Conservation (phyloP, 495 filamentous ascomycete species). For the Lentithecium fluviatile region DNA sequence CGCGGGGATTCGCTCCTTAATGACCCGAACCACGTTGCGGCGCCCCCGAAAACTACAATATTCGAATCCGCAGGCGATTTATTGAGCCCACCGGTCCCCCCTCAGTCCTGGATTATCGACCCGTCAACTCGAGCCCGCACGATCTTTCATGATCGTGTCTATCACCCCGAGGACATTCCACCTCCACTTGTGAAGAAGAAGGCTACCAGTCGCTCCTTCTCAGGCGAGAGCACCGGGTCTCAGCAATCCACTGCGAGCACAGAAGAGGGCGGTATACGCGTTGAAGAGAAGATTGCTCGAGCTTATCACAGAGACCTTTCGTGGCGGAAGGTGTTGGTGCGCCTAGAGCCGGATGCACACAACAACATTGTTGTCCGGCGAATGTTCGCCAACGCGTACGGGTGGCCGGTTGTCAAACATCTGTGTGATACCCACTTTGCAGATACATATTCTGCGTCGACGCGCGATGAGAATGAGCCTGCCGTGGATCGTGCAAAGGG, state of each 20-base stretch:
- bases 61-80: slow-evolving; percentile 93
- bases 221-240: slow-evolving; percentile 41
- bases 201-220: slow-evolving; percentile 46
- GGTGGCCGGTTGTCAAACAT: slow-evolving; percentile 95
- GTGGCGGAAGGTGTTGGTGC: slow-evolving; percentile 95
- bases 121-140: slow-evolving; percentile 81
- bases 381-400: slow-evolving; percentile 95
- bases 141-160: slow-evolving; percentile 96
- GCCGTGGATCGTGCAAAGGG: slow-evolving; percentile 53
- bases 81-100: slow-evolving; percentile 83
- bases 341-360: slow-evolving; percentile 94
- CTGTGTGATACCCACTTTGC: slow-evolving; percentile 90
- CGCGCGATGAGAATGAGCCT: slow-evolving; percentile 57
- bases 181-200: slow-evolving; percentile 63
- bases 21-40: slow-evolving; percentile 48
- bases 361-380: slow-evolving; percentile 97
- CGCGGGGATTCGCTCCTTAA: slow-evolving; percentile 51
- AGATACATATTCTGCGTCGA: slow-evolving; percentile 58
- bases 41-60: slow-evolving; percentile 88
- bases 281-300: slow-evolving; percentile 95
- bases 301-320: slow-evolving; percentile 87
- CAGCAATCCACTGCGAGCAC: slow-evolving; percentile 23
- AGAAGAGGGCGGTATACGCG: slow-evolving; percentile 63
- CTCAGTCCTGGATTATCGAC: slow-evolving; percentile 74
- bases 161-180: slow-evolving; percentile 90